Evolutionary conservation across 2,329 filamentous ascomycete genomes (phyloP), one percentile per base, ranked within the genome.

Genomic region (Macrophomina pseudophaseolina): DNA sequence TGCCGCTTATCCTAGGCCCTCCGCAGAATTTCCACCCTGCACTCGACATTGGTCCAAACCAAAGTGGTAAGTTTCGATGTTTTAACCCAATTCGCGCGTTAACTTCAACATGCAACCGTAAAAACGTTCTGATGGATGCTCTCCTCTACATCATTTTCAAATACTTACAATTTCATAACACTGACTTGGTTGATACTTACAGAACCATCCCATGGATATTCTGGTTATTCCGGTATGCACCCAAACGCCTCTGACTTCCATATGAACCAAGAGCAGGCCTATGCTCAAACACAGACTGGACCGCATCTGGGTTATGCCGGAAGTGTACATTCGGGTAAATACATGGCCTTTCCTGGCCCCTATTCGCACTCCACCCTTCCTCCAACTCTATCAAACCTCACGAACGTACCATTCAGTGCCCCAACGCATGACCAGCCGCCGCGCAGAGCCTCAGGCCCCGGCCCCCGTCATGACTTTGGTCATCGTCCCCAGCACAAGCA

Each of bases 381-480:
- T 9, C 30, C 33, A 5, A 9, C 14, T 33, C 42, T 60, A 16
- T 14, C 44, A 6, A 66, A 51, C 14, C 49, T 66, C 40, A 51
- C 64, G 23, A 66, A 66, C 44, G 9, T 52, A 3, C 60, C 52
- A 18, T 46, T 49, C 5, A 54, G 32, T 35, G 53, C 14, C n/a
- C 28, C 32, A 35, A 6, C 51, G 28, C 46, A 32, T 9, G 8
- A 7, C 44, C 28, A 32, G 35, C 52, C 53, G 3, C 35, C 30
- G 16, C 53, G 64, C 5, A 53, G 53, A 16, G 46, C 23, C 30
- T 66, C 64, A 16, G 46, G 42, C 11, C 33, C 52, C 16, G 46
- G 30, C 9, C 5, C 42, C 23, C 52, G 63, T 30, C 52, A 65
- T 4, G 63, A 65, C 42, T 58, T 23, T 30, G 12, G 53, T n/a